These are phyloP conservation scores for Pleoardoris graminearum DNA, from an alignment of 2,329 filamentous ascomycete genomes.

Conservation along the genomic window DNA sequence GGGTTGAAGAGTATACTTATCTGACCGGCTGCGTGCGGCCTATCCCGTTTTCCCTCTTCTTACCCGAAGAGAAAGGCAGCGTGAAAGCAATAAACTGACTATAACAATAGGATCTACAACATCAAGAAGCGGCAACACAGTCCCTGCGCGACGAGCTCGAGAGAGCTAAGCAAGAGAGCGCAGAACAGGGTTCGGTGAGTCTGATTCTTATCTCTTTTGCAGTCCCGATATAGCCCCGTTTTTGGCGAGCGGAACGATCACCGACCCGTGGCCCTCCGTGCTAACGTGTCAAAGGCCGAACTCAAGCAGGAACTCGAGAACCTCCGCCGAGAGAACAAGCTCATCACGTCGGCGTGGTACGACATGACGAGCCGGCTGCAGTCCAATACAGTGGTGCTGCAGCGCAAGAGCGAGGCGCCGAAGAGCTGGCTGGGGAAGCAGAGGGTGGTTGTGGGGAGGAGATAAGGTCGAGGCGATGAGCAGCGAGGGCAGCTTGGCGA, in stretches of 20 bases:
- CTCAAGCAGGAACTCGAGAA: constrained; percentile 61
- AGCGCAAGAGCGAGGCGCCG: constrained; percentile 72
- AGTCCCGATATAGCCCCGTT: background rate
- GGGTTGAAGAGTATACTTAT: constrained; percentile 33
- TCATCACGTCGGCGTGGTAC: constrained; percentile 86
- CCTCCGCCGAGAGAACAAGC: constrained; percentile 74
- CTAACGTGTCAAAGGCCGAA: constrained; percentile 28
- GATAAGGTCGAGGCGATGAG: too few species aligned
- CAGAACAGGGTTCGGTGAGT: constrained; percentile 43
- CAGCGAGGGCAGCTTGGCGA: too few species aligned
- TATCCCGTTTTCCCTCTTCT: constrained; percentile 5
- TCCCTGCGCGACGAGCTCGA: constrained; percentile 37
- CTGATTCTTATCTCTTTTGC: background rate
- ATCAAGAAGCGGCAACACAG: constrained; percentile 28
- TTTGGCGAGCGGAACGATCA: background rate
- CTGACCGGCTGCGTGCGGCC: constrained; percentile 6
- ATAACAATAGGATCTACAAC: constrained; percentile 35
- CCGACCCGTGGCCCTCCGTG: background rate
- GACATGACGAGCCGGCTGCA: constrained; percentile 77
- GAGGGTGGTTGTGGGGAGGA: constrained; percentile 53
- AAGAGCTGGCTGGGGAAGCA: constrained; percentile 86
- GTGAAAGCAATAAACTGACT: background rate
- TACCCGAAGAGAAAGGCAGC: background rate
- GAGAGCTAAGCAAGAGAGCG: constrained; percentile 37
- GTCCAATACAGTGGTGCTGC: constrained; percentile 79